Evolutionary conservation across 768 basidiomycete genomes (phyloP), one percentile per base, ranked within the genome.

Genomic region (Cystobasidium onofrii): DNA sequence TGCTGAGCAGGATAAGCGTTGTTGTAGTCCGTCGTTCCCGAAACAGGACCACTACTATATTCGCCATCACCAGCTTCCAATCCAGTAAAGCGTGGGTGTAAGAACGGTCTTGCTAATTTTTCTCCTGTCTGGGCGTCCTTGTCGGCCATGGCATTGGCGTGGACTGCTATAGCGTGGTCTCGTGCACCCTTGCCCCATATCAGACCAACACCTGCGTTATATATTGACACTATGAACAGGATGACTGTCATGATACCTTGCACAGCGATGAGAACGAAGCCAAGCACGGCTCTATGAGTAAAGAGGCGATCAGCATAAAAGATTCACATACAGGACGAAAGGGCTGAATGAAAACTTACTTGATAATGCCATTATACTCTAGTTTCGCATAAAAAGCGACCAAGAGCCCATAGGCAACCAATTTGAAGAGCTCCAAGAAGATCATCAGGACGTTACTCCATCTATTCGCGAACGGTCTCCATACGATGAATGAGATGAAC

Each of bases 181-280:
- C 69, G 23, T 39, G 69, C 69, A 27, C 15, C 55, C 12, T 52
- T 33, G 25, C 50, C 52, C 69, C 69, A 71, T 15, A 71, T 4
- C 10, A 71, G 13, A 9, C 69, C 69, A 36, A 55, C 55, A 13
- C 25, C 25, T 2, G 54, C 46, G 54, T 71, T 71, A 34, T 71
- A 71, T 3, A 71, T n/a, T 17, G 69, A 54, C 20, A 60, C 69
- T 18, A 55, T 33, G 54, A 71, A 71, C 6, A 71, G 55, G 55
- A 71, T 34, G 25, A 71, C 10, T 9, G 36, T 41, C 69, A 71
- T 71, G 54, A 71, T 61, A 36, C 69, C 55, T 60, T 71, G 69
- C 7, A 71, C 55, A 52, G 69, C 69, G 27, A 71, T 55, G 27
- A 71, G 7, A 23, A 75, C 74, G 54, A 75, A 62, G 2, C 74